Evolutionary conservation across 2,329 filamentous ascomycete species (phyloP), one percentile per base, ranked within the genome.

Genomic region (Pyrenochaeta sp.): DNA sequence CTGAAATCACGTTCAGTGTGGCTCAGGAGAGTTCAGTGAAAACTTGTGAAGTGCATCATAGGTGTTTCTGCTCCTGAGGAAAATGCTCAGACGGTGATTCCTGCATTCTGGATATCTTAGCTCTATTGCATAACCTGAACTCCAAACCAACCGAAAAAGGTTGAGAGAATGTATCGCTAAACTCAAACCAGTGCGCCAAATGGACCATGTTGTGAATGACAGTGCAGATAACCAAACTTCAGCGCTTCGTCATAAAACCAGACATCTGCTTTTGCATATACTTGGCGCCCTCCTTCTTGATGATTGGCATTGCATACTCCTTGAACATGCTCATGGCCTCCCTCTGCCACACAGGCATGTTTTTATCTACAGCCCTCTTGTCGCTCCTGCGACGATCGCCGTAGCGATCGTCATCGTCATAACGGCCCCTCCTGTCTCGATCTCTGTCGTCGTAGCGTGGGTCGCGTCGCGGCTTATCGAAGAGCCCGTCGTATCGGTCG

Each of bases 201-300:
- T 15, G 7, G 15, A 8, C 42, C 25, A 28, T 10, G 9, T 4
- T 28, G 12, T 12, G 12, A 42, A 49, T 5, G 13, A 5, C 12
- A 39, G 15, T 37, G 46, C 44, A 27, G 24, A 19, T 8, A 8
- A 5, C 25, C 10, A 6, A 12, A 3, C 12, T 19, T 60, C 46
- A 62, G 27, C 64, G 60, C 54, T 64, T 68, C 22, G 59, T 56
- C 28, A 68, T 58, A 4, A 69, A 59, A 36, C 60, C 58, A 4
- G 66, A 64, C 53, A 73, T 63, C 57, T 76, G 68, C 64, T 72
- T 73, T 28, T 66, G 59, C 13, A 76, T 57, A 42, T 70, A 72
- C 56, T 71, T 75, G 13, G 63, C 65, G 5, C 73, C 73, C 52
- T 76, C 71, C 5, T 62, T 64, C 61, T 76, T 76, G 61, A 76